Base-by-base conservation (phyloP, 768 basidiomycete genomes). In the Gelatoporia subvermispora region DNA sequence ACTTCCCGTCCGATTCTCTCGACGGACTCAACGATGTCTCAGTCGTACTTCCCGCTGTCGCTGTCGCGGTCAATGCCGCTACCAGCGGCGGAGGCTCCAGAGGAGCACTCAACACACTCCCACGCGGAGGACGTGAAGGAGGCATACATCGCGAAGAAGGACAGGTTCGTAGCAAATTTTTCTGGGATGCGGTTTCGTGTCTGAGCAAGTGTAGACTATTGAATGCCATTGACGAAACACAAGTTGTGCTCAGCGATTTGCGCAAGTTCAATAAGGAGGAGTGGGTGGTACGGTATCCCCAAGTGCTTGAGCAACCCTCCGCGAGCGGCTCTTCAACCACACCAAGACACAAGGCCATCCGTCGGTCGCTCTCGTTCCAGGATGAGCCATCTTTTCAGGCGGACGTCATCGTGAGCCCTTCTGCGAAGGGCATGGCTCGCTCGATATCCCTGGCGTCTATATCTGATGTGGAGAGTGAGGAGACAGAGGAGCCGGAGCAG, bases 201-300 rank as follows among this genome's bases (percentile, higher is more conserved):
- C 31, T 24, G 11, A 9, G n/a, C 28, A 8, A 28, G 22, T 58
- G 22, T 54, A 92, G 90, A 31, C 73, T 96, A 49, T 76, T 90
- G 24, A 72, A 72, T 43, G 92, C 88, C n/a, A 79, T 96, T 55
- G 81, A 85, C 58, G 72, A 79, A 0, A 82, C 93, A 34, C 78
- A 81, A 58, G 58, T 69, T 10, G 77, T 97, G 39, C 72, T 96
- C 35, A 67, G 66, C 42, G 85, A 85, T 58, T 68, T 97, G 18
- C 78, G 80, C 42, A 70, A 72, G 43, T 96, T 95, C 73, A 96
- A 89, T 71, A 84, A 84, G 69, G 73, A 82, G 35, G 78, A 87
- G 54, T 96, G 92, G 93, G 78, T 88, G 21, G 82, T 97, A 15
- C 74, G 90, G 49, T 98, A 98, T 66, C 94, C 94, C 45, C 78